Evolutionary conservation across 225 moss, liverwort and hornwort species (phyloP), one percentile per base, ranked within the genome.

Genomic region (Pleurozium schreberi): DNA sequence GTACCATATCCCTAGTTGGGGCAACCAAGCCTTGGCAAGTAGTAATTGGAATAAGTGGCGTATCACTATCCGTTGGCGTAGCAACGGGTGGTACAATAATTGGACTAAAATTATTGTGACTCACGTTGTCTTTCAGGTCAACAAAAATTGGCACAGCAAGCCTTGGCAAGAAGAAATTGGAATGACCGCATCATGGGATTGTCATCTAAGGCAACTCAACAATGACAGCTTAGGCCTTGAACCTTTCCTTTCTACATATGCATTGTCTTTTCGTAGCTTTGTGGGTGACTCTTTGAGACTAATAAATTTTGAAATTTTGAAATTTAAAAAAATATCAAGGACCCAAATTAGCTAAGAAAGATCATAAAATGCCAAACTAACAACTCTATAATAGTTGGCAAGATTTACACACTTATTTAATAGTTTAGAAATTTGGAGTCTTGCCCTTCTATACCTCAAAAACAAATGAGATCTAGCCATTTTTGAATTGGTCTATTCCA

Each of bases 251-350:
- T 55, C 3, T 0, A 3, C 9, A 0, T 3, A 21, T 52, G 2
- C 14, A 75, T 50, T 50, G 50, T 6, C 75, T 1, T 50, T 49
- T 33, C 1, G 7, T 75, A 6, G 38, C 4, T 16, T 55, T 25
- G 25, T 38, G 0, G 10, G 1, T 1, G 0, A 10, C 4, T 78
- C 2, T 55, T 38, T 25, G 26, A 0, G 0, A 3, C 3, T 18
- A 14, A 25, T 23, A 38, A 52, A 25, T 38, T 2, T 36, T 23
- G 15, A 4, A 77, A 36, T 23, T 6, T 23, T 50, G 14, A 6
- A 38, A 53, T 53, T 38, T 9, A n/a, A n/a, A n/a, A n/a, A n/a
- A n/a, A n/a, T n/a, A 30, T 19, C 4, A 30, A 19, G 2, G 18
- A 23, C 0, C 5, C 30, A 60, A 60, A 42, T 30, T 40, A 18